Conservation (phyloP, 306 rosid species). For the Pyrus communis region DNA sequence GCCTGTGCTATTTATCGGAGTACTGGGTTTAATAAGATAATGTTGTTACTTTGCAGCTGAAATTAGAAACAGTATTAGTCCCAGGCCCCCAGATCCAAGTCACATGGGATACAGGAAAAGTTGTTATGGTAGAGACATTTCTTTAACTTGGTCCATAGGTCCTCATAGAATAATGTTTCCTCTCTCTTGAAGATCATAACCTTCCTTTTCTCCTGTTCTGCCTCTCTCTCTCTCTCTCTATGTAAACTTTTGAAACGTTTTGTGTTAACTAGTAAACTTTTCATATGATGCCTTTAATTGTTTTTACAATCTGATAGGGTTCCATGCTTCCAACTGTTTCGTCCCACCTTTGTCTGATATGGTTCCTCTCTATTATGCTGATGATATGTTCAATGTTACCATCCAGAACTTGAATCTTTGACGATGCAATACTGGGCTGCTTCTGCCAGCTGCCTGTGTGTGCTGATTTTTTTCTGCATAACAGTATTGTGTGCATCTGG, state of each 20-base stretch:
- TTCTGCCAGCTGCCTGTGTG: conserved; percentile 60
- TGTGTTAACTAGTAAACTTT: not conserved
- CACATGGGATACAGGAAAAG: not conserved
- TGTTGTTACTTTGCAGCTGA: not conserved
- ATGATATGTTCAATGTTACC: conserved; percentile 10
- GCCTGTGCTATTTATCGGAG: not conserved
- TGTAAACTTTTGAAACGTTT: not conserved
- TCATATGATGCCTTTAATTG: not conserved
- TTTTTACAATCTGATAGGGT: not conserved
- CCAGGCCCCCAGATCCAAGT: not conserved
- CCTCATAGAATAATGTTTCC: not conserved
- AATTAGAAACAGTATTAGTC: not conserved
- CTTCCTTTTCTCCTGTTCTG: no score
- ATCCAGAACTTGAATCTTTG: conserved; percentile 64
- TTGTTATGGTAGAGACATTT: not conserved
- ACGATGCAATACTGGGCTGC: conserved; percentile 84
- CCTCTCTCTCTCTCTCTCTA: not conserved
- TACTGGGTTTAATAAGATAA: not conserved
- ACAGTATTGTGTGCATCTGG: conserved; percentile 16
- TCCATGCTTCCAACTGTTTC: not conserved
- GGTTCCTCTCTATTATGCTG: not conserved
- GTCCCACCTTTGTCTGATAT: not conserved
- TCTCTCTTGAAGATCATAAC: not conserved
- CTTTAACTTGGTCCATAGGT: not conserved
- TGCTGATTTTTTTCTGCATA: conserved; percentile 49